Percentiles rank a stretch among this genome's conserved stretches.
phyloP scores from a whole-genome alignment of 192 early-diverging fungal species.

The Entophlyctis luteolus region DNA sequence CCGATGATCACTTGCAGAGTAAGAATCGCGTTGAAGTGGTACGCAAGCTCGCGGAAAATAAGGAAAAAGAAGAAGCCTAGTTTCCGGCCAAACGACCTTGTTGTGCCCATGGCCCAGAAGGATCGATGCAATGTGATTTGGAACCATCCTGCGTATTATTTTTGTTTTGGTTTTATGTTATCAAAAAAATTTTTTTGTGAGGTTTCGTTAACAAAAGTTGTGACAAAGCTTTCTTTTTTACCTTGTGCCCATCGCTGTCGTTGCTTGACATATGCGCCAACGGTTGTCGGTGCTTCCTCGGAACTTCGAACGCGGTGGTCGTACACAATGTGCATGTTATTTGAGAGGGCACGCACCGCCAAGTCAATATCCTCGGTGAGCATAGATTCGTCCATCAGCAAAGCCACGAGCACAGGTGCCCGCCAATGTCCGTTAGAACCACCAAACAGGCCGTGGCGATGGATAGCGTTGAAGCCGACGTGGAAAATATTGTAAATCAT shows the following conservation, averaged over 20 bases:
- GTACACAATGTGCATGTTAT: not conserved
- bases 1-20: constrained; percentile 13
- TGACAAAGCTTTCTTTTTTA: too few relatives aligned
- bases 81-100: not conserved
- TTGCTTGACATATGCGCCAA: constrained; percentile 3
- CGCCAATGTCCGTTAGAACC: constrained; percentile 10
- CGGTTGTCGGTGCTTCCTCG: not conserved
- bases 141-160: constrained; percentile 3
- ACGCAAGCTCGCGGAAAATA: not conserved
- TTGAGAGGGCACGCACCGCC: not conserved
- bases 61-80: not conserved
- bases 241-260: constrained; percentile 5
- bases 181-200: too few relatives aligned
- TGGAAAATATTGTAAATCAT: constrained; percentile 14
- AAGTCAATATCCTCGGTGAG: constrained; percentile 7
- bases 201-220: too few relatives aligned
- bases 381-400: not conserved
- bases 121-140: constrained; percentile 11
- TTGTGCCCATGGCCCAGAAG: not conserved
- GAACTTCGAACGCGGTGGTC: constrained; percentile 7
- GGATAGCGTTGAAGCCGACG: constrained; percentile 6
- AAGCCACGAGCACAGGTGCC: not conserved
- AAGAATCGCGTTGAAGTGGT: constrained; percentile 8
- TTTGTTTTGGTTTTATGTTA: too few relatives aligned
- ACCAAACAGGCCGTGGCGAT: constrained; percentile 7